Evolutionary conservation across 768 basidiomycete genomes (phyloP), one percentile per base, ranked within the genome.

Genomic region (Suillus discolor): DNA sequence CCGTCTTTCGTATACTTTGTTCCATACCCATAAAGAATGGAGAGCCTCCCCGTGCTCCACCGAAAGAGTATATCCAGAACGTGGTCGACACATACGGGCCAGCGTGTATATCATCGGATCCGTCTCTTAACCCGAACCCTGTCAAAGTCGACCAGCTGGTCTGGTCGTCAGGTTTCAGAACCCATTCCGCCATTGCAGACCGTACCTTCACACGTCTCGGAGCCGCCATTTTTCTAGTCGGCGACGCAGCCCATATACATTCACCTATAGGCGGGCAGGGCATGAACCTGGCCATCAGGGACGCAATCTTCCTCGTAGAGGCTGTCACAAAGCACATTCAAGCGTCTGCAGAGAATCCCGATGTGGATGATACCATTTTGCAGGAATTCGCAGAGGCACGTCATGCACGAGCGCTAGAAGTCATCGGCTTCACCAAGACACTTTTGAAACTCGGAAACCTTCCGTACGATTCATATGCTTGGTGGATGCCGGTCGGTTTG

Each of bases 241-340:
- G 80, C 8, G 81, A 82, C 68, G 82, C 83, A 8, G 83, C 83
- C 49, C 83, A 85, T 70, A 81, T 85, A 59, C 86, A 85, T 62
- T 82, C 85, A 0, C 86, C 85, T 39, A 76, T 79, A 6, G 86
- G 85, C 5, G 86, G 86, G 1, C 85, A 85, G 62, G 86, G 86
- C 18, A 84, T 87, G 85, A 85, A 86, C 66, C 79, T 87, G n/a
- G 84, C 84, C 6, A 73, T 87, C 18, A 79, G 85, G 18, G 86
- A 87, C 66, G 84, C 81, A 12, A 71, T 85, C 31, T 75, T 77
- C 53, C 78, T 86, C 3, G 85, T 81, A 7, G 76, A 80, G 11
- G 79, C 70, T 13, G 71, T 87, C 55, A 71, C 73, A 20, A 72
- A 76, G 25, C 82, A 82, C 71, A 65, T 80, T 3, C 68, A 57